Percentiles rank a stretch among this genome's conserved stretches.
These are phyloP conservation scores for Rutstroemia sp. DNA, from an alignment of 2,329 filamentous ascomycete genomes.

Conservation along the genomic window DNA sequence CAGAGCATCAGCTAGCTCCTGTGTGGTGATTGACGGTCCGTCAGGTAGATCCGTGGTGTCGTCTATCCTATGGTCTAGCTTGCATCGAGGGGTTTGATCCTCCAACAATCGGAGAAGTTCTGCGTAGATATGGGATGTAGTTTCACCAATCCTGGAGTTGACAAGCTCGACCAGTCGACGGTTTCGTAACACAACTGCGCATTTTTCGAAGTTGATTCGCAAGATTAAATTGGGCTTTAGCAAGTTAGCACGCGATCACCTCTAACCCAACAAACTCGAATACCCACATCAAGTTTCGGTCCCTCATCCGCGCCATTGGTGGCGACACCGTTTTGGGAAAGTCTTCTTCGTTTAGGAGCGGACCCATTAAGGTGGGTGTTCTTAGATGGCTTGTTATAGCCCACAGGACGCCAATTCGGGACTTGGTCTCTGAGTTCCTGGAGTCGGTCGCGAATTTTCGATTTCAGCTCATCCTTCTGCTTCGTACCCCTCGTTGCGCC, in stretches of 20 bases:
- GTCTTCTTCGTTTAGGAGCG: constrained; percentile 44
- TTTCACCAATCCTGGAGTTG: constrained; percentile 60
- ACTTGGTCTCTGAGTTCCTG: constrained; percentile 41
- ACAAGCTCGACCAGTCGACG: constrained; percentile 68
- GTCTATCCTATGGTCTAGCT: constrained; percentile 46
- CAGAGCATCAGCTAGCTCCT: constrained; percentile 49
- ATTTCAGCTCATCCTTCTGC: constrained; percentile 54
- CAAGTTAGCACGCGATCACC: constrained; percentile 22
- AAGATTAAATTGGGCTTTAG: constrained; percentile 63
- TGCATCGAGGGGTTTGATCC: constrained; percentile 59
- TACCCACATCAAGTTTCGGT: constrained; percentile 43
- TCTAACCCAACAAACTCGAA: constrained; percentile 8
- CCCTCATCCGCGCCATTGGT: constrained; percentile 34
- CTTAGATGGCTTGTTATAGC: constrained; percentile 3
- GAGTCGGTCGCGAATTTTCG: constrained; percentile 47
- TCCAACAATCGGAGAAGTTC: constrained; percentile 66
- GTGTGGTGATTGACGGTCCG: constrained; percentile 37
- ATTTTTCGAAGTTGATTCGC: constrained; percentile 78
- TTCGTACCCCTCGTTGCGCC: constrained; percentile 54
- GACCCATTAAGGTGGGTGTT: constrained; percentile 23
- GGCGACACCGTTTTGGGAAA: constrained; percentile 39
- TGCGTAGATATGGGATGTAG: constrained; percentile 72
- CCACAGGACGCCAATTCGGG: constrained; percentile 23
- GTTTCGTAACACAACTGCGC: constrained; percentile 74
- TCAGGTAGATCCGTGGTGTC: constrained; percentile 29